phyloP scores from a whole-genome alignment of 1,139 yeast species.

The Zygosaccharomyces sapae region DNA sequence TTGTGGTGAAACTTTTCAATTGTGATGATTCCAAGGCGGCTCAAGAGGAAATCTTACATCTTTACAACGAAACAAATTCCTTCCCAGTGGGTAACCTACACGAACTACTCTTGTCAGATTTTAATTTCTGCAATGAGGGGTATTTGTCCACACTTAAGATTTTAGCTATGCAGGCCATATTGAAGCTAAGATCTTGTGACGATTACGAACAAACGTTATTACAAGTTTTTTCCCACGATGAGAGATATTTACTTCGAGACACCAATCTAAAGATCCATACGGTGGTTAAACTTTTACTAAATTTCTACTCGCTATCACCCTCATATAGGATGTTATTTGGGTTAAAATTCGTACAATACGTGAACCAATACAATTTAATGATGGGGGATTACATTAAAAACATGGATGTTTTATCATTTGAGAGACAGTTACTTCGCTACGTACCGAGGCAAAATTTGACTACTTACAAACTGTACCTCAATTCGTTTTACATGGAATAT shows the following conservation, averaged over 20 bases:
- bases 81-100: constrained; percentile 15
- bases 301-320: constrained; percentile 26
- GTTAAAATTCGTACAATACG: constrained; percentile 33
- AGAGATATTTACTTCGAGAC: constrained; percentile 26
- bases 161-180: constrained; percentile 28
- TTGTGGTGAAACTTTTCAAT: constrained; percentile 27
- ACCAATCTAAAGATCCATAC: constrained; percentile 23
- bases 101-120: constrained; percentile 31
- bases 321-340: constrained; percentile 28
- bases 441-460: constrained; percentile 1
- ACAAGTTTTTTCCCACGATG: constrained; percentile 28
- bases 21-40: constrained; percentile 14
- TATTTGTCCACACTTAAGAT: constrained; percentile 32
- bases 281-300: constrained; percentile 29
- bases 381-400: constrained; percentile 29
- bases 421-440: constrained; percentile 19
- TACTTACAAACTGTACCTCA: constrained; percentile 8
- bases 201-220: constrained; percentile 19
- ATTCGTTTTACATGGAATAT: constrained; percentile 19
- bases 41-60: constrained; percentile 18
- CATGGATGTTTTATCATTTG: constrained; percentile 20
- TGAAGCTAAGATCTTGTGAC: constrained; percentile 20
- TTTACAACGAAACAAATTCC: constrained; percentile 28
- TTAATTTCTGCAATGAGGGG: constrained; percentile 20
- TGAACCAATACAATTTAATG: constrained; percentile 22